These are phyloP conservation scores for Coprinopsis sp. DNA, from an alignment of 768 basidiomycete genomes.

Conservation along the genomic window DNA sequence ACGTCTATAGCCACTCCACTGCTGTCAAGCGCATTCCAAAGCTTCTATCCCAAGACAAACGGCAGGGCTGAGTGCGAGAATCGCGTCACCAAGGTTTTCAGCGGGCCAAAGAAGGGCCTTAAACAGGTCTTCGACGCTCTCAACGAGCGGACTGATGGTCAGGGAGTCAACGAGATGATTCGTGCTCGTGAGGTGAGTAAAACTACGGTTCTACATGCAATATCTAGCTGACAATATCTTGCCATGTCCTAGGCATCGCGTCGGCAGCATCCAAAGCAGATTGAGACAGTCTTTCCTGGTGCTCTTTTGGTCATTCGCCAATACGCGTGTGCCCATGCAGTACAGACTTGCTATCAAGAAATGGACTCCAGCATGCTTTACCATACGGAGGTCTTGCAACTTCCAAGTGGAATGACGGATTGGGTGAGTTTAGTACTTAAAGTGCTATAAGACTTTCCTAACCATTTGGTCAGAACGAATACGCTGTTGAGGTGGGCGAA, in stretches of 20 bases:
- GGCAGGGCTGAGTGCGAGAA: conserved; percentile 28
- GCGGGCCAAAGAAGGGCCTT: conserved; percentile 19
- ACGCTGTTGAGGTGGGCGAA: too few relatives aligned
- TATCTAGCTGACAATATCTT: not conserved
- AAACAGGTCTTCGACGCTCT: conserved; percentile 21
- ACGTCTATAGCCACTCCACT: too few relatives aligned
- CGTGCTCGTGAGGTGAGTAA: conserved; percentile 17
- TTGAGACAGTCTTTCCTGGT: conserved; percentile 24
- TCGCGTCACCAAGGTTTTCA: conserved; percentile 21
- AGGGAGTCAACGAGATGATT: conserved; percentile 16
- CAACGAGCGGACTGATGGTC: conserved; percentile 19
- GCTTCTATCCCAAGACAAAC: too few relatives aligned
- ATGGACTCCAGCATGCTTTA: conserved; percentile 29
- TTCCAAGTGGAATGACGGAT: conserved; percentile 18
- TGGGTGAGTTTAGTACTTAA: conserved; percentile 22
- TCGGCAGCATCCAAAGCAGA: conserved; percentile 18
- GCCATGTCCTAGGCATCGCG: conserved; percentile 21
- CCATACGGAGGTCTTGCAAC: conserved; percentile 16
- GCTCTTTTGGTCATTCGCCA: conserved; percentile 19
- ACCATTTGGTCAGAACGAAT: too few relatives aligned
- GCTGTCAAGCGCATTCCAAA: too few relatives aligned
- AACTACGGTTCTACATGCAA: not conserved
- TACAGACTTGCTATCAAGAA: conserved; percentile 24
- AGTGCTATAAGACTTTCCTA: conserved; percentile 1
- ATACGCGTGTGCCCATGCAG: conserved; percentile 25